Evolutionary conservation across 306 rosid genomes (phyloP).

Genomic region (Calophaca sinica): DNA sequence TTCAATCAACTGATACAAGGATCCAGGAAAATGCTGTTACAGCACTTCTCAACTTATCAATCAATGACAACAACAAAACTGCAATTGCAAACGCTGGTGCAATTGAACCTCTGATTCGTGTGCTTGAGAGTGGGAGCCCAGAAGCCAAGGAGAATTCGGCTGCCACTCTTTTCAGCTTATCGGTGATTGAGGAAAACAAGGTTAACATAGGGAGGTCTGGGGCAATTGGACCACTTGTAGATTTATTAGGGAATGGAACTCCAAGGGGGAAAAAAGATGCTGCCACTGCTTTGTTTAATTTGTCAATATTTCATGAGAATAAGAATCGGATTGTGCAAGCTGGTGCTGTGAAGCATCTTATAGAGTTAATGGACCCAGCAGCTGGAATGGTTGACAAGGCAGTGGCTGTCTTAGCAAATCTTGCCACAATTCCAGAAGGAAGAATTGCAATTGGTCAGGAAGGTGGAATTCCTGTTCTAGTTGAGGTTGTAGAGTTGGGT

Average conservation of each 20-base stretch:
- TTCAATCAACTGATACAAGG: slow-evolving; percentile 62
- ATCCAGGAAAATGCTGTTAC: slow-evolving; percentile 98
- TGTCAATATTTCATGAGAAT: slow-evolving; percentile 89
- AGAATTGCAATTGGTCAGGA: slow-evolving; percentile 76
- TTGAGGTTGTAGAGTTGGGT: slow-evolving; percentile 97
- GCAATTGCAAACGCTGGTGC: slow-evolving; percentile 85
- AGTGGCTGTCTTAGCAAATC: slow-evolving; percentile 94
- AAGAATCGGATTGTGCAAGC: slow-evolving; percentile 88
- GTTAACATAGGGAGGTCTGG: slow-evolving; percentile 90
- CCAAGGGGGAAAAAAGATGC: slow-evolving; percentile 99
- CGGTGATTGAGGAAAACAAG: slow-evolving; percentile 93
- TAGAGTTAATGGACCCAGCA: slow-evolving; percentile 98
- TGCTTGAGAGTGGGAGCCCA: slow-evolving; percentile 86
- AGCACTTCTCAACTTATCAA: slow-evolving; percentile 92
- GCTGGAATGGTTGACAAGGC: slow-evolving; percentile 99
- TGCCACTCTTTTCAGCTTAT: slow-evolving; percentile 96
- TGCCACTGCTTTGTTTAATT: slow-evolving; percentile 92
- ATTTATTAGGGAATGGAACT: slow-evolving; percentile 88
- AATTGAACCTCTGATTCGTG: slow-evolving; percentile 87
- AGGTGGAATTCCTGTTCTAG: slow-evolving; percentile 90
- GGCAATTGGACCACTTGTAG: slow-evolving; percentile 88
- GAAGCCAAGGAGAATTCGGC: slow-evolving; percentile 99
- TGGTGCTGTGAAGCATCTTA: slow-evolving; percentile 93
- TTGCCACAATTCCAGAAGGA: slow-evolving; percentile 91
- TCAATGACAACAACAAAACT: slow-evolving; percentile 80